phyloP scores from a whole-genome alignment of 2,329 filamentous ascomycete species.

The Alternaria rosae region DNA sequence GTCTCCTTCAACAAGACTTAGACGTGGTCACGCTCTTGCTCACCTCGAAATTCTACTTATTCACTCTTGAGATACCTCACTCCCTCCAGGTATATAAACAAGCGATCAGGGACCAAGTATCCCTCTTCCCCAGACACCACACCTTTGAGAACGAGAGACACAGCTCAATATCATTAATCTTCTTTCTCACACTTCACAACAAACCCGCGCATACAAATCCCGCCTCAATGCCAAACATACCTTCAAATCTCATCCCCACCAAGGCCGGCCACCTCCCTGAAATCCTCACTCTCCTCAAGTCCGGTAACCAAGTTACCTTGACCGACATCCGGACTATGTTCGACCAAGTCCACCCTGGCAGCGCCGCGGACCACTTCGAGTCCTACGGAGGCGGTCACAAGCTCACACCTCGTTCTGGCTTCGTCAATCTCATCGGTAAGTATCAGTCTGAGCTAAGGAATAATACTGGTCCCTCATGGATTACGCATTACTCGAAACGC shows the following conservation, averaged over 20 bases:
- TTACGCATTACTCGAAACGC: not conserved
- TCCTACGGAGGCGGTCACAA: not conserved
- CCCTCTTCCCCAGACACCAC: not conserved
- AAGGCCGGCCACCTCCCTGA: not conserved
- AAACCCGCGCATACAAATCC: not conserved
- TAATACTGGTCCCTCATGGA: not conserved
- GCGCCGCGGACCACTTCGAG: not conserved
- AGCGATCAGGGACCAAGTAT: not conserved
- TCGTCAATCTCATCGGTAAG: not conserved
- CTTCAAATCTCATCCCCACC: not conserved
- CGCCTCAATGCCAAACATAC: not conserved
- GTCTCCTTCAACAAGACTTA: not conserved
- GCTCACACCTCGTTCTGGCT: not conserved
- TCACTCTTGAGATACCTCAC: not conserved
- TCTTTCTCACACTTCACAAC: not conserved
- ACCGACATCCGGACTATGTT: not conserved
- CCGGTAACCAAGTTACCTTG: not conserved
- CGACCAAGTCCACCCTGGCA: not conserved
- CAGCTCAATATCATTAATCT: not conserved
- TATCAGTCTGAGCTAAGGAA: rapidly evolving
- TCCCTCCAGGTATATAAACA: not conserved
- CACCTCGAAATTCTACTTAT: not conserved
- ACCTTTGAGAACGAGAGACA: not conserved
- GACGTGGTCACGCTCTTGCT: not conserved
- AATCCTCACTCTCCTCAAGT: not conserved